Base-by-base conservation (phyloP, 495 filamentous ascomycete genomes). In the Astrothelium macrocarpum region DNA sequence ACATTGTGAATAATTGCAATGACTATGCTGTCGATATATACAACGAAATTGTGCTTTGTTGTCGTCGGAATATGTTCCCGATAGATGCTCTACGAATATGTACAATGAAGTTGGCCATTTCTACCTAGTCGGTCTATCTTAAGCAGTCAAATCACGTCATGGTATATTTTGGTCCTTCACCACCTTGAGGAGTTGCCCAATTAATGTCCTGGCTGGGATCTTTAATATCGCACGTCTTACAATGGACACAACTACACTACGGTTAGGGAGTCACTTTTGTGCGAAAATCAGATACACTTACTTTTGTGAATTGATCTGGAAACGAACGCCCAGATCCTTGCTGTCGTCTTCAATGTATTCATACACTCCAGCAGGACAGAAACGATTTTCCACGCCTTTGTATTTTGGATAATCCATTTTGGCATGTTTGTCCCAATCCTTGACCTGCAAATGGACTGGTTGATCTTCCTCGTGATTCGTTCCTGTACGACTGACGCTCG, bases 381-480 rank as follows among this genome's bases (percentile, higher is more conserved):
- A 99, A n/a, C 95, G 82, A 69, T 94, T 96, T 81, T 99, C 94
- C 1, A 99, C 67, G 0, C 94, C 94, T 78, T 96, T 87, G 75
- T 90, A 99, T 67, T 82, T 78, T 10, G 94, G 94, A 80, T 84
- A 99, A 60, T 89, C 87, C 68, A 84, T 82, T 59, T 85, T 77
- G 9, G 88, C 87, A 75, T 99, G 95, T 74, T 84, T 83, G 46
- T 95, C 90, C 91, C 92, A 97, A 72, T 97, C 91, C 75, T 86
- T 81, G 64, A 98, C 95, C 76, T 93, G 89, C 67, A 99, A 77
- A 73, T 99, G 94, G 56, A 95, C 90, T 0, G 94, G 94, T 77
- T 99, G 92, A 75, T 99, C 94, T 76, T 99, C 94, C 75, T 97
- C 95, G 74, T 99, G 94, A 75, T 97, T 99, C 43, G 94, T 99